Evolutionary conservation across 306 rosid species (phyloP), one percentile per base, ranked within the genome.

Genomic region (Vigna unguiculata): DNA sequence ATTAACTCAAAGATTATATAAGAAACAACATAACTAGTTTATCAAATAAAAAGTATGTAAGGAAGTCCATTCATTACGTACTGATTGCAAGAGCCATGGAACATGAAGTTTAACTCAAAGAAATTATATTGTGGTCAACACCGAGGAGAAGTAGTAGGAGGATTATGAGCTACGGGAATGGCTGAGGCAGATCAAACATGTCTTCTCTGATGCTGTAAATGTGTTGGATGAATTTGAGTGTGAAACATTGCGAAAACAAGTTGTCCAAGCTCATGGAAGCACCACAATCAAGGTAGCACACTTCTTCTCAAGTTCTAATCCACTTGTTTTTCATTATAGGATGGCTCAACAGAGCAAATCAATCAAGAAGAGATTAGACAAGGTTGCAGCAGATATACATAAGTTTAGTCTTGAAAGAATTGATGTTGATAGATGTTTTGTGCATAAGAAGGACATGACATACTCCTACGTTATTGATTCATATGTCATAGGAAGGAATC

Each of bases 401-500:
- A 9, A 49, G 3, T 69, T 79, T 77, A 45, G 64, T 48, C 77
- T 80, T 2, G 5, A 73, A 25, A 21, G 10, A 7, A 38, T 25
- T 41, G 17, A 28, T 12, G 57, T 20, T 22, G 80, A 82, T 32
- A 63, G 45, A 5, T 11, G 24, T 20, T 47, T 75, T 8, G 74
- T 48, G 16, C 54, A 15, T 3, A 14, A 8, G 38, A 12, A 71
- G 46, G 75, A 76, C 8, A 43, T 62, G 82, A 34, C 78, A 19
- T 22, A 73, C 69, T 74, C 90, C 57, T 32, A 10, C 20, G 46
- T 82, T 9, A 6, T 17, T 65, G 67, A 77, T 24, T 75, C 82
- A 4, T 75, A 87, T 10, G 81, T 80, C 47, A 19, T 87, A 61
- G 90, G 85, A 48, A 82, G 88, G 48, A 61, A 68, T 5, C 15